Percentiles rank a stretch among this genome's conserved stretches.
Conservation (phyloP, 495 filamentous ascomycete genomes). For the Neurospora sp. region DNA sequence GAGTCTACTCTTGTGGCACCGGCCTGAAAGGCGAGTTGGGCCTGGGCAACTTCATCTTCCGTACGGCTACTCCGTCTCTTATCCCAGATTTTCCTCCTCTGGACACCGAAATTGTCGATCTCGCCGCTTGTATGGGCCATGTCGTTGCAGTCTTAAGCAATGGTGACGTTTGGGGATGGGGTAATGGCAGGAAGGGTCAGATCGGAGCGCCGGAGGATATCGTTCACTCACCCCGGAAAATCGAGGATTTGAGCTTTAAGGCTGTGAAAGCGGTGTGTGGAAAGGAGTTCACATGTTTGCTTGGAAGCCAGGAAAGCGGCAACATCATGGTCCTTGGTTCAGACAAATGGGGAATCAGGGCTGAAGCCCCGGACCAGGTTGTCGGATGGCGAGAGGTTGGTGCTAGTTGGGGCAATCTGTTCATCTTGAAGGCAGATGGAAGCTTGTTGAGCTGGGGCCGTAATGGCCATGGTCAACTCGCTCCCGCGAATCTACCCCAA, state of each 20-base stretch:
- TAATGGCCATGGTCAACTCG: conserved; percentile 72
- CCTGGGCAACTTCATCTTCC: conserved; percentile 35
- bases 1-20: conserved; percentile 52
- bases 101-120: conserved; percentile 37
- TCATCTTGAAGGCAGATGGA: conserved; percentile 50
- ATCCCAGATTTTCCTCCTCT: conserved; percentile 54
- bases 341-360: conserved; percentile 56
- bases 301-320: conserved; percentile 42
- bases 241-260: conserved; percentile 45
- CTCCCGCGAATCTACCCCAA: conserved; percentile 44
- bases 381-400: conserved; percentile 48
- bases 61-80: conserved; percentile 11
- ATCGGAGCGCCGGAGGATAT: conserved; percentile 45
- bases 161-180: conserved; percentile 83
- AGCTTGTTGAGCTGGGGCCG: conserved; percentile 59
- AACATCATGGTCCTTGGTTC: conserved; percentile 54
- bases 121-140: conserved; percentile 71
- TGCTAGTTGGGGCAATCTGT: conserved; percentile 77
- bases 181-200: conserved; percentile 74
- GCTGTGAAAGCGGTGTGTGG: conserved; percentile 61
- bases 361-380: conserved; percentile 27
- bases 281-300: conserved; percentile 68
- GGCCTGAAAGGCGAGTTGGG: conserved; percentile 67
- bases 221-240: conserved; percentile 47
- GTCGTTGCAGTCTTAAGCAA: conserved; percentile 60